Evolutionary conservation across 148 eudicot genomes (phyloP).

Genomic region (Nepenthes mirabilis): DNA sequence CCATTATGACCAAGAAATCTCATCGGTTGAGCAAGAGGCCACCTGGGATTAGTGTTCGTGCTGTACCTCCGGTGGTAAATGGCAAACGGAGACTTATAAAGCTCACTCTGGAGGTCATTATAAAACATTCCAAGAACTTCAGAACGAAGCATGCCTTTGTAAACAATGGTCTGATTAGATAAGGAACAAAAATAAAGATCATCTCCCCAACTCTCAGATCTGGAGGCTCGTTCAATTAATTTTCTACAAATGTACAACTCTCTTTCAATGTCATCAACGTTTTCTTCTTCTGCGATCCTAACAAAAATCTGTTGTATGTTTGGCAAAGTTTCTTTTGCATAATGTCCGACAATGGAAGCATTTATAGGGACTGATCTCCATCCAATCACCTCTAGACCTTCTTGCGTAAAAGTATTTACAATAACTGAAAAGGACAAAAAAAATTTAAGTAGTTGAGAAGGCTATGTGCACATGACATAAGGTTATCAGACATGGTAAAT

Average conservation of each 20-base stretch:
- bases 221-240: slow-evolving; percentile 68
- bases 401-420: slow-evolving; percentile 51
- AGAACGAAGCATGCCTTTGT: slow-evolving; percentile 98
- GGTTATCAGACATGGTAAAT: background rate
- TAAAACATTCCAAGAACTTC: slow-evolving; percentile 91
- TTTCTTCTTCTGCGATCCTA: slow-evolving; percentile 60
- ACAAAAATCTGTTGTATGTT: slow-evolving; percentile 90
- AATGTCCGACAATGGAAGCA: slow-evolving; percentile 60
- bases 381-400: slow-evolving; percentile 94
- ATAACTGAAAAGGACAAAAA: slow-evolving; percentile 38
- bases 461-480: too few species aligned
- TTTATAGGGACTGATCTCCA: slow-evolving; percentile 94
- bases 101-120: slow-evolving; percentile 64
- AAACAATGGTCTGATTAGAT: slow-evolving; percentile 90
- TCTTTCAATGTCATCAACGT: slow-evolving; percentile 85
- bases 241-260: slow-evolving; percentile 88
- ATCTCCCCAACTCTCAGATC: slow-evolving; percentile 66
- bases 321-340: slow-evolving; percentile 95
- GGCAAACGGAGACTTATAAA: slow-evolving; percentile 78
- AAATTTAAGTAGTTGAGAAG: background rate
- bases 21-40: slow-evolving; percentile 99
- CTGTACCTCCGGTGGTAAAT: slow-evolving; percentile 97
- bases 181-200: slow-evolving; percentile 94
- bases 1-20: slow-evolving; percentile 99
- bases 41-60: slow-evolving; percentile 96